phyloP scores from a whole-genome alignment of 495 filamentous ascomycete species.

The Cetradonia linearis region DNA sequence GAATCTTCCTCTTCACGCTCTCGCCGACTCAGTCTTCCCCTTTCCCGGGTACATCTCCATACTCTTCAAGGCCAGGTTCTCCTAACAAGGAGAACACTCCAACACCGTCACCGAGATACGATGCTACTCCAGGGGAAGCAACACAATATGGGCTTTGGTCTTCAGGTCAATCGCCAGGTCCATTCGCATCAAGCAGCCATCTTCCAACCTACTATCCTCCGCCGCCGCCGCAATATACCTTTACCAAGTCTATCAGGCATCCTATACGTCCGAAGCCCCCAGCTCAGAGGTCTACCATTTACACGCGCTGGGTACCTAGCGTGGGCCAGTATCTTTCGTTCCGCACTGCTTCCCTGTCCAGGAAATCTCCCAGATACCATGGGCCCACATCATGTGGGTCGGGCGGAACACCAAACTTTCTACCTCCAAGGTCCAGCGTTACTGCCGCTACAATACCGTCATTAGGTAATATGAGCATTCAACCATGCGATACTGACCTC shows the following conservation, averaged over 20 bases:
- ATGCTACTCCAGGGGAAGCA: slow-evolving; percentile 26
- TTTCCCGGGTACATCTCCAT: slow-evolving; percentile 47
- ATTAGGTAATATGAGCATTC: slow-evolving; percentile 29
- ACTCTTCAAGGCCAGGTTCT: slow-evolving; percentile 47
- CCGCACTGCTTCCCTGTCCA: slow-evolving; percentile 51
- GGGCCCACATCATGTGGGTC: slow-evolving; percentile 25
- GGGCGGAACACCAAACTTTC: slow-evolving; percentile 23
- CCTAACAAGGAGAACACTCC: slow-evolving; percentile 42
- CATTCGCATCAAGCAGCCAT: slow-evolving; percentile 68
- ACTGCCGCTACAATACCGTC: slow-evolving; percentile 29
- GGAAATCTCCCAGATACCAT: slow-evolving; percentile 26
- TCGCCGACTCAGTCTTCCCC: slow-evolving; percentile 49
- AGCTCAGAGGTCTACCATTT: slow-evolving; percentile 79
- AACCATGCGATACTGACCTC: slow-evolving; percentile 56
- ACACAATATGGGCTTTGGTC: slow-evolving; percentile 30
- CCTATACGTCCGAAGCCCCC: slow-evolving; percentile 84
- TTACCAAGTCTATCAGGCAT: slow-evolving; percentile 71
- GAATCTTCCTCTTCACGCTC: slow-evolving; percentile 78
- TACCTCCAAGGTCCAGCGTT: slow-evolving; percentile 27
- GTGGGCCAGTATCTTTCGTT: slow-evolving; percentile 80
- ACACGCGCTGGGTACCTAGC: slow-evolving; percentile 75
- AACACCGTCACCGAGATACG: slow-evolving; percentile 19
- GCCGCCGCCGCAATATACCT: slow-evolving; percentile 66
- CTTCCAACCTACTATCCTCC: slow-evolving; percentile 87
- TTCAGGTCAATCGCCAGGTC: slow-evolving; percentile 40